Conservation (phyloP, 139 green algal genomes). For the Dunaliella primolecta region DNA sequence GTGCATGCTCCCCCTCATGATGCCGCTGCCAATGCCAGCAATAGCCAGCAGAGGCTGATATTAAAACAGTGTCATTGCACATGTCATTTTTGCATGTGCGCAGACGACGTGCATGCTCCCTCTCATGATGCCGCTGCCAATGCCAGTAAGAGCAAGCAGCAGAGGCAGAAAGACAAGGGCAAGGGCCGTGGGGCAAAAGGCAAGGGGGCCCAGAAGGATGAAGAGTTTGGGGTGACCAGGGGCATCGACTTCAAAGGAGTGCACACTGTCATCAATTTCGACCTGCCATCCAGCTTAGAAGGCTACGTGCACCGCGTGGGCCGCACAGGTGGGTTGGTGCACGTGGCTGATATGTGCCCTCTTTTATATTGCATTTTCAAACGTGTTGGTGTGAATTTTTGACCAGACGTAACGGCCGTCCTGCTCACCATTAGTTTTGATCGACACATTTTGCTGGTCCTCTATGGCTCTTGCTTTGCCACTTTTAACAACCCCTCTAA, state of each 20-base stretch:
- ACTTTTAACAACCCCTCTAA: no score
- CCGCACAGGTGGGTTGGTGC: no score
- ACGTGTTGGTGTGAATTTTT: no score
- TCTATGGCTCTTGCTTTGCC: no score
- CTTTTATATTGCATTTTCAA: no score
- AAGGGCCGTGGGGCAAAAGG: not conserved
- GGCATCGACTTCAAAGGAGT: conserved; percentile 98
- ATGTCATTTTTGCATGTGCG: not conserved
- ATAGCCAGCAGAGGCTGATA: not conserved
- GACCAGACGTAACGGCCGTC: no score
- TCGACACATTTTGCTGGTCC: no score
- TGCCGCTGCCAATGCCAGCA: not conserved
- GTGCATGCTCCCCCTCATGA: conserved; percentile 42
- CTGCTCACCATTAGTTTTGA: no score
- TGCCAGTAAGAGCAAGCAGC: not conserved
- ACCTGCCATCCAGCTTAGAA: conserved; percentile 56
- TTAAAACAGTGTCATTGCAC: no score
- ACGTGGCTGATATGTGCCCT: not conserved
- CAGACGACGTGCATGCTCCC: conserved; percentile 61
- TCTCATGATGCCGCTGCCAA: conserved; percentile 15
- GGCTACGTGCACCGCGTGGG: conserved; percentile 89
- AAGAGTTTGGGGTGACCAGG: conserved; percentile 93
- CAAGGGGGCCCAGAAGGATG: conserved; percentile 46
- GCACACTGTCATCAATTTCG: conserved; percentile 86
- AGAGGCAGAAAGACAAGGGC: not conserved